Base-by-base conservation (phyloP, 345 rosid species). In the Trapa incisa region DNA sequence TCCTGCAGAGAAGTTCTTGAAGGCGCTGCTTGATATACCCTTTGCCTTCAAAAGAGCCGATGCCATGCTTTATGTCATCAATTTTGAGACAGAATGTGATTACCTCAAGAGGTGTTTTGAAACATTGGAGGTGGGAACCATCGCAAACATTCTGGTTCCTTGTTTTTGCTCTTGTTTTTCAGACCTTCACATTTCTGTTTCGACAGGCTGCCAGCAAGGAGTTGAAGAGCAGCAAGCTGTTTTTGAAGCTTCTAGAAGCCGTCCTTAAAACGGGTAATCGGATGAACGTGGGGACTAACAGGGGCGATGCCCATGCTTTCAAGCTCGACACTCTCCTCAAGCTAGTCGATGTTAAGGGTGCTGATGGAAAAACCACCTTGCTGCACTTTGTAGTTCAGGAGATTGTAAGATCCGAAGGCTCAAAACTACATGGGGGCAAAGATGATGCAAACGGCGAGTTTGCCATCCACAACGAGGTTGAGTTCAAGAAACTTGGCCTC, bases 321-420 rank as follows among this genome's bases (percentile, higher is more conserved):
- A 94, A 91, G 89, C 96, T 94, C 8, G 96, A 94, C 73, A 94
- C 97, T 0, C 96, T 94, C 41, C 79, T 91, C 37, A 94, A 91
- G 57, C 90, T 87, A 41, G 96, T 89, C 32, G 97, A 91, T 61
- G 77, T 94, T 14, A 91, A 89, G 78, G 97, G 96, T 41, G 68
- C 87, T 0, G 99, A 91, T 73, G 96, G 99, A 48, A 91, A 86
- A 73, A 94, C 99, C 68, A 94, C 90, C 0, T 84, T 91, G 43
- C 38, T 94, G 75, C 97, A 94, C 80, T 91, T 94, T 38, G 96
- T 94, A 22, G 97, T 91, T 13, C 97, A 87, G 71, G 97, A 94
- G 76, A 91, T 94, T 47, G 86, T 80, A 62, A 81, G 84, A 75
- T 78, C 87, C 1, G 96, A 94, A 85, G 97, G 99, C 66, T 79